A percentile compares a stretch with the other conserved stretches of the same genome.
Evolutionary conservation across 108 stramenopile species (phyloP).

Genomic region (Cylindrotheca fusiformis): DNA sequence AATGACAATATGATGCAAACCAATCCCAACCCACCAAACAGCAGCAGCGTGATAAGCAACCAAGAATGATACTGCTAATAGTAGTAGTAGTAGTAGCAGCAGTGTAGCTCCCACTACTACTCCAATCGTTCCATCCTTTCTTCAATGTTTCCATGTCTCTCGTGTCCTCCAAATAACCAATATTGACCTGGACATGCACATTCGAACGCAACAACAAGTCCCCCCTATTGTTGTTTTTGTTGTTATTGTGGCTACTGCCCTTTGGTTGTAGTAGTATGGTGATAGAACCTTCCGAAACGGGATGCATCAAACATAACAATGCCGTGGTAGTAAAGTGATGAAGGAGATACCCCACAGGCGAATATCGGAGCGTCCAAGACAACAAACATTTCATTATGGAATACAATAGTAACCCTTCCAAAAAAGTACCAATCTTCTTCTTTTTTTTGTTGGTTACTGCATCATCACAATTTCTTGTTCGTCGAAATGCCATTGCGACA

Average conservation of each 20-base stretch:
- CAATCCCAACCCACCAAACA: constrained; percentile 5
- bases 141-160: constrained; percentile 44
- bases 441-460: neutral
- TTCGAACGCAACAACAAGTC: constrained; percentile 30
- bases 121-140: constrained; percentile 18
- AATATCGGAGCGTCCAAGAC: constrained; percentile 12
- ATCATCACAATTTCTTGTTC: constrained; percentile 11
- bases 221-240: neutral
- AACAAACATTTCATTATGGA: constrained; percentile 10
- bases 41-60: too few relatives aligned
- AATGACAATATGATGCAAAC: constrained; percentile 41
- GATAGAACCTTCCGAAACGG: constrained; percentile 22
- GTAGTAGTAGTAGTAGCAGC: neutral
- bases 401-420: constrained; percentile 7
- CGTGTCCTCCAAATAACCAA: constrained; percentile 51
- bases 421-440: constrained; percentile 12
- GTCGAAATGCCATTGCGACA: constrained; percentile 23
- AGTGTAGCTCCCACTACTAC: neutral
- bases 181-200: constrained; percentile 40
- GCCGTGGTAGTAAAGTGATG: constrained; percentile 10
- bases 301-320: constrained; percentile 37
- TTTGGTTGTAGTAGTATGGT: constrained; percentile 18
- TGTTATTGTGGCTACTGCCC: too few relatives aligned
- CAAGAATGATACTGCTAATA: too few relatives aligned
- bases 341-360: constrained; percentile 27